These are phyloP conservation scores for Hypoxylon intermedium DNA, from an alignment of 495 filamentous ascomycete species.

Conservation along the genomic window DNA sequence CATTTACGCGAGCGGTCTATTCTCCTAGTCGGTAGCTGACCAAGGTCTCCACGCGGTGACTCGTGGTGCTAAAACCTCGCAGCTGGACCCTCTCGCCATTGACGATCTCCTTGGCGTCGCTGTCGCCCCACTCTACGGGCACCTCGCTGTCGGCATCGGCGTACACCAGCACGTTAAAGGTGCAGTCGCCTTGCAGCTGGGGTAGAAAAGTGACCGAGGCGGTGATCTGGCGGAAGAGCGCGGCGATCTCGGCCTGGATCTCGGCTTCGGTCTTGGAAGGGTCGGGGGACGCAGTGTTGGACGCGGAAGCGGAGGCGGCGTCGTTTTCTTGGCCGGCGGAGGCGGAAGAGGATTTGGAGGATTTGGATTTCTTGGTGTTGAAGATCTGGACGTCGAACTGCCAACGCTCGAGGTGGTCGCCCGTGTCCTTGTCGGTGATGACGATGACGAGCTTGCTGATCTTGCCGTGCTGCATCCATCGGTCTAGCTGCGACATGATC, in stretches of 20 bases:
- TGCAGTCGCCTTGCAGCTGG: constrained; percentile 90
- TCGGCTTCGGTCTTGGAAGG: constrained; percentile 87
- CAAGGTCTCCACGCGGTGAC: constrained; percentile 89
- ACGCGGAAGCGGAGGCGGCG: constrained; percentile 13
- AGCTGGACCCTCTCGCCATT: constrained; percentile 95
- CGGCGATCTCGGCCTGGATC: constrained; percentile 93
- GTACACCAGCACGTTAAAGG: constrained; percentile 98
- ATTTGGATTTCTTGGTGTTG: constrained; percentile 51
- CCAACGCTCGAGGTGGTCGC: constrained; percentile 95
- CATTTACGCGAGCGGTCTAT: too few species aligned
- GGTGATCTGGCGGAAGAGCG: constrained; percentile 96
- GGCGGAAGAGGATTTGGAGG: constrained; percentile 48
- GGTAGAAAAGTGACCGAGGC: constrained; percentile 97
- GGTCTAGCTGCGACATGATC: constrained; percentile 94
- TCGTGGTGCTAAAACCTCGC: constrained; percentile 93
- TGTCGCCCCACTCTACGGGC: constrained; percentile 98
- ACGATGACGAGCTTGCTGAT: constrained; percentile 96
- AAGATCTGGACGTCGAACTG: constrained; percentile 95
- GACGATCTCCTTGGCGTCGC: constrained; percentile 96
- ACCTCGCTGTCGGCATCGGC: constrained; percentile 97
- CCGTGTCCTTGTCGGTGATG: constrained; percentile 93
- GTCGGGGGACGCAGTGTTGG: constrained; percentile 44
- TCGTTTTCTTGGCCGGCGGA: constrained; percentile 62
- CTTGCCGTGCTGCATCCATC: constrained; percentile 95
- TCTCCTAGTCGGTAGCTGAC: constrained; percentile 82